Conservation (phyloP, 225 moss, liverwort and hornwort species). For the Thuidium tamariscinum region DNA sequence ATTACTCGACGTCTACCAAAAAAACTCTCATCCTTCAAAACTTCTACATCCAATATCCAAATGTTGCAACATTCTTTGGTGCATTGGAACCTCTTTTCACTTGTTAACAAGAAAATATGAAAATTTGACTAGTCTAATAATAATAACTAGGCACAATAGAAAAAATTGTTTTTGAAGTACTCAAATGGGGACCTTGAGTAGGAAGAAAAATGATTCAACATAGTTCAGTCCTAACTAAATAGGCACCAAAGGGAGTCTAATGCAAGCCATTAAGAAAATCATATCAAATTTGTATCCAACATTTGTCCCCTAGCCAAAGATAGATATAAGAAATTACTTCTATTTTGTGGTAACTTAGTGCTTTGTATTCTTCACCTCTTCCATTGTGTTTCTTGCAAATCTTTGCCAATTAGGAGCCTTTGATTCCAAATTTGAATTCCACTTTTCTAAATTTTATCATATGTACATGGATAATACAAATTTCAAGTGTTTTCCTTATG, state of each 20-base stretch:
- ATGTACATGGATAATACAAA: too few relatives aligned
- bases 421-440: too few relatives aligned
- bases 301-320: too few relatives aligned
- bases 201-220: not conserved
- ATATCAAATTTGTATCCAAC: too few relatives aligned
- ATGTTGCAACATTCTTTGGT: not conserved
- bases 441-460: too few relatives aligned
- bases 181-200: not conserved
- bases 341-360: too few relatives aligned
- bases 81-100: not conserved
- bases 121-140: fast-evolving
- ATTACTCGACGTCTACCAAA: not conserved
- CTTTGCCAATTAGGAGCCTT: fast-evolving
- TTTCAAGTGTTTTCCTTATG: too few relatives aligned
- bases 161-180: not conserved
- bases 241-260: not conserved
- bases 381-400: too few relatives aligned
- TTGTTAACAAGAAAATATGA: too few relatives aligned
- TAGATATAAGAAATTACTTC: too few relatives aligned
- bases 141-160: not conserved
- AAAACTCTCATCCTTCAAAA: not conserved
- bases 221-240: not conserved
- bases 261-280: too few relatives aligned
- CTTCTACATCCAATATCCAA: not conserved
- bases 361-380: too few relatives aligned